Percentiles rank a stretch among this genome's conserved stretches.
Evolutionary conservation across 495 filamentous ascomycete genomes (phyloP).

Genomic region (Aspergillus panamensis): DNA sequence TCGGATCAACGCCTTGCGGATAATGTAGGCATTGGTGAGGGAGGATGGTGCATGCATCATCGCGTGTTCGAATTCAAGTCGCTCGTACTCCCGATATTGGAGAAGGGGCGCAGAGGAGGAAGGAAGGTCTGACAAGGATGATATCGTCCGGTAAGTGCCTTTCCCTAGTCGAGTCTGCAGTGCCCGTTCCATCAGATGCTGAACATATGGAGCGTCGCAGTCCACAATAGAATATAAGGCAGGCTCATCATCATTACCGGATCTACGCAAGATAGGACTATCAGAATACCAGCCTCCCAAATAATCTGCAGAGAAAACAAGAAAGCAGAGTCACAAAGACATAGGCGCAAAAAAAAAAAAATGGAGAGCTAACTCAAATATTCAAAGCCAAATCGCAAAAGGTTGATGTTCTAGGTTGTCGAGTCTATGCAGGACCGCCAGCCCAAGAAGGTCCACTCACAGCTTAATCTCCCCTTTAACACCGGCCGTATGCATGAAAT

Average conservation of each 20-base stretch:
- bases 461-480: conserved; percentile 77
- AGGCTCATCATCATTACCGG: conserved; percentile 35
- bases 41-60: conserved; percentile 55
- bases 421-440: conserved; percentile 22
- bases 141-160: conserved; percentile 41
- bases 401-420: conserved; percentile 27
- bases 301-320: conserved; percentile 12
- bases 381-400: conserved; percentile 25
- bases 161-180: conserved; percentile 58
- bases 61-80: conserved; percentile 73
- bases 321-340: conserved; percentile 13
- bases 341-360: conserved; percentile 28
- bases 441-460: conserved; percentile 62
- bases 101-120: conserved; percentile 52
- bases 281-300: conserved; percentile 35
- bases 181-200: conserved; percentile 72
- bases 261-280: conserved; percentile 39
- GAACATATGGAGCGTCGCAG: conserved; percentile 83
- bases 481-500: conserved; percentile 78
- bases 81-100: conserved; percentile 85
- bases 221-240: conserved; percentile 70
- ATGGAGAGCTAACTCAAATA: conserved; percentile 29
- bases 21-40: conserved; percentile 79
- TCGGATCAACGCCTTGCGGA: conserved; percentile 94
- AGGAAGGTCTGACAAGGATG: conserved; percentile 42